Percentiles rank a stretch among this genome's conserved stretches.
These are phyloP conservation scores for Auricularia auricula-judae DNA, from an alignment of 768 basidiomycete species.

Conservation along the genomic window DNA sequence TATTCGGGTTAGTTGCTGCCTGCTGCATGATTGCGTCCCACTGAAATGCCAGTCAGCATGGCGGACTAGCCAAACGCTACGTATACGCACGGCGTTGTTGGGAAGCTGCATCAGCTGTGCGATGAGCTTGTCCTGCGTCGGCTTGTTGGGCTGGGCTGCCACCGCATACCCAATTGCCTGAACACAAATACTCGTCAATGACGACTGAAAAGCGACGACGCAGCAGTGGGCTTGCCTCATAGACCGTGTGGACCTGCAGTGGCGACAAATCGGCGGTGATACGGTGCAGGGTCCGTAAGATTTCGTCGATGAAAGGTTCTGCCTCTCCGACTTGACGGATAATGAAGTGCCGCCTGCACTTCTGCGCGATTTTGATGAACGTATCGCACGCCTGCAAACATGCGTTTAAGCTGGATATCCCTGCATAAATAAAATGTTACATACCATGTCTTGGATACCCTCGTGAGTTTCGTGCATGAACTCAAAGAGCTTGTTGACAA, in stretches of 20 bases:
- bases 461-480: conserved; percentile 67
- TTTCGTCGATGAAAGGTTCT: conserved; percentile 98
- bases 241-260: conserved; percentile 42
- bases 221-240: conserved; percentile 3
- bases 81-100: conserved; percentile 71
- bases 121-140: conserved; percentile 91
- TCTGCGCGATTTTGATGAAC: conserved; percentile 99
- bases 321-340: conserved; percentile 96
- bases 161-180: conserved; percentile 96
- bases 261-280: conserved; percentile 93
- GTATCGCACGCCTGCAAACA: conserved; percentile 73
- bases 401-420: too few species aligned
- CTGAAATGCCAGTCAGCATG: conserved; percentile 27
- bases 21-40: conserved; percentile 98
- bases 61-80: conserved; percentile 4
- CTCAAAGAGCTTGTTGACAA: conserved; percentile 98
- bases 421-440: too few species aligned
- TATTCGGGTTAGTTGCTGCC: conserved; percentile 85
- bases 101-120: conserved; percentile 94
- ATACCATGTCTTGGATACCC: conserved; percentile 94
- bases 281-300: conserved; percentile 78
- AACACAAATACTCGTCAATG: conserved; percentile 66
- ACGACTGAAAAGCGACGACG: conserved; percentile 5
- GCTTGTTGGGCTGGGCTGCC: conserved; percentile 95
- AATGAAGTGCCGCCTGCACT: conserved; percentile 94